These are phyloP conservation scores for Pseudocercospora crystallina DNA, from an alignment of 2,329 filamentous ascomycete species.

Conservation along the genomic window DNA sequence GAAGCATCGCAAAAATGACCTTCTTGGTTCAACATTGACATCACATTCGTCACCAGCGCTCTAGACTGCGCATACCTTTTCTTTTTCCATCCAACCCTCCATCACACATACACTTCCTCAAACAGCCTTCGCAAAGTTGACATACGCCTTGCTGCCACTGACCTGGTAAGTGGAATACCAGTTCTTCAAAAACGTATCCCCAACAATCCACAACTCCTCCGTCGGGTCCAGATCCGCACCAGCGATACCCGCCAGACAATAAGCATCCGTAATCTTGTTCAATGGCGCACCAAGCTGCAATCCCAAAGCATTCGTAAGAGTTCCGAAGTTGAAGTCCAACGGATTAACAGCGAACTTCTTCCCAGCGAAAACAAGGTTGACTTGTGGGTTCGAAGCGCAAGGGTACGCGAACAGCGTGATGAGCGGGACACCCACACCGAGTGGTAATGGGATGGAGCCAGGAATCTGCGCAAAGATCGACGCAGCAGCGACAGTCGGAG, in stretches of 20 bases:
- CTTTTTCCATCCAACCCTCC: too few relatives aligned
- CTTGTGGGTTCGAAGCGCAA: conserved; percentile 30
- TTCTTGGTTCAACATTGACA: too few relatives aligned
- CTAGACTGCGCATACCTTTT: too few relatives aligned
- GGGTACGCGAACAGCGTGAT: conserved; percentile 35
- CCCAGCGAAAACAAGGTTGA: conserved; percentile 29
- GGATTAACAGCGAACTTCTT: conserved; percentile 29
- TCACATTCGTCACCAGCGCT: too few relatives aligned
- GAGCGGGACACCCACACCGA: conserved; percentile 20
- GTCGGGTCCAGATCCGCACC: conserved; percentile 22
- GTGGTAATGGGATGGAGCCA: conserved; percentile 32
- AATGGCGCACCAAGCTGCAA: conserved; percentile 12
- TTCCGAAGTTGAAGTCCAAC: conserved; percentile 26
- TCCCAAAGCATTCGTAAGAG: conserved; percentile 17
- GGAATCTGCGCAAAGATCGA: conserved; percentile 36
- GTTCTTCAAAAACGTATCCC: conserved; percentile 29
- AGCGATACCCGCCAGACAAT: conserved; percentile 23
- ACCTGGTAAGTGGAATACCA: conserved; percentile 25
- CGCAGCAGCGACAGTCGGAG: conserved; percentile 31
- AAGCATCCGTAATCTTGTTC: conserved; percentile 6
- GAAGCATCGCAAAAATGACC: too few relatives aligned
- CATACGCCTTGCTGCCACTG: conserved; percentile 6
- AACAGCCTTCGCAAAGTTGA: conserved; percentile 27
- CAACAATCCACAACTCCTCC: conserved; percentile 24
- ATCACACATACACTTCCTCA: not conserved